Base-by-base conservation (phyloP, 2,329 filamentous ascomycete genomes). In the Corinectria fuckeliana region DNA sequence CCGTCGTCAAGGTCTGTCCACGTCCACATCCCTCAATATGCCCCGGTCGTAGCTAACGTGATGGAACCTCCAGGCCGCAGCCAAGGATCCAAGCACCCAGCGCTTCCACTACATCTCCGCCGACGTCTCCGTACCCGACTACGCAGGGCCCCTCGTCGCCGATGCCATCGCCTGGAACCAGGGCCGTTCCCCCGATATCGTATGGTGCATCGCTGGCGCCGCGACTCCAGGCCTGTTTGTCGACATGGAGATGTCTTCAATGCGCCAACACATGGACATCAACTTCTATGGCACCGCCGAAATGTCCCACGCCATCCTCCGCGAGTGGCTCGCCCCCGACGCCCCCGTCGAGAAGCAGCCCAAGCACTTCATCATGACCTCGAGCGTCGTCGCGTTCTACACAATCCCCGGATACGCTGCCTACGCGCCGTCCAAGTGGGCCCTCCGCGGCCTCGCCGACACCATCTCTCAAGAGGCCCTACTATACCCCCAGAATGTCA, bases 201-300 rank as follows among this genome's bases (percentile, higher is more conserved):
- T 98, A 30, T 98, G 95, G 93, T 93, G 92, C 73, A 85, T 93
- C 50, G 94, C 94, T 3, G 94, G 94, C 60, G 82, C 85, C 64
- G 85, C 91, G 5, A 82, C 81, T 14, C 93, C 93, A 0, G 83
- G 86, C 32, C 88, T 96, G 61, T 96, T 94, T 79, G 76, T 91
- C 65, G 91, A 97, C 61, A 87, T 87, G 36, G 83, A 90, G 8
- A 80, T 91, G 51, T 79, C 87, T 7, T 85, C 84, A 10, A 80
- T 93, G 65, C 85, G 89, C 39, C 80, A 83, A 64, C 92, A 96
- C 75, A 97, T 97, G 92, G 92, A 97, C 72, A 85, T 94, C 67
- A 94, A 97, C 78, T 98, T 92, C 80, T 97, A 89, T 84, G 91
- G 92, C 48, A 88, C 88, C 26, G 89, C 90, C 38, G 95, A 96